These are phyloP conservation scores for Piloderma croceum DNA, from an alignment of 768 basidiomycete species.

Conservation along the genomic window DNA sequence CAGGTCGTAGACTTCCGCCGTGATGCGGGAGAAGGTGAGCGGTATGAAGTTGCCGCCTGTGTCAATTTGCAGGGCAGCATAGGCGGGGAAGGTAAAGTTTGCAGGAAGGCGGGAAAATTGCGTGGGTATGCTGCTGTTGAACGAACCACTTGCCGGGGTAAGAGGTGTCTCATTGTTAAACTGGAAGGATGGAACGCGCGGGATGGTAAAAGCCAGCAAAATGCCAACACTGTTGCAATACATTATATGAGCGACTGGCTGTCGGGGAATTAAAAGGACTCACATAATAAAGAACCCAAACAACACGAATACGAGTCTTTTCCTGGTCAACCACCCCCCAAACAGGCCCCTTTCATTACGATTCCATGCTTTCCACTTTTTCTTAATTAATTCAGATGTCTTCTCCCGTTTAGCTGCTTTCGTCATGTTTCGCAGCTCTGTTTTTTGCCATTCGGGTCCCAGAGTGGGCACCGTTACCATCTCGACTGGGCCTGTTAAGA, in stretches of 20 bases:
- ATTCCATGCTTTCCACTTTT: conserved; percentile 71
- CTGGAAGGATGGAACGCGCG: conserved; percentile 70
- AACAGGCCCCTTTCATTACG: conserved; percentile 76
- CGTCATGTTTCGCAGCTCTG: conserved; percentile 74
- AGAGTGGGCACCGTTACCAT: conserved; percentile 89
- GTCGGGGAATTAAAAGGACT: conserved; percentile 21
- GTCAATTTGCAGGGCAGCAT: conserved; percentile 70
- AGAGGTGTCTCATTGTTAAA: conserved; percentile 60
- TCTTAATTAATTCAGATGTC: conserved; percentile 44
- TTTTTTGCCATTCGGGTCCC: conserved; percentile 83
- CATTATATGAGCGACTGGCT: neutral
- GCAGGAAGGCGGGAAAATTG: conserved; percentile 73
- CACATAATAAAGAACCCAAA: conserved; percentile 56
- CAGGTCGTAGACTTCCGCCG: conserved; percentile 67
- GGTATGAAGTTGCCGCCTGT: conserved; percentile 74
- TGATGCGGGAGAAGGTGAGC: conserved; percentile 61
- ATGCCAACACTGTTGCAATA: conserved; percentile 48
- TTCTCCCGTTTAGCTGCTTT: conserved; percentile 63
- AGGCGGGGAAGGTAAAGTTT: conserved; percentile 86
- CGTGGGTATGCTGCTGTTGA: conserved; percentile 49
- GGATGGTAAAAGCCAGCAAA: conserved; percentile 73
- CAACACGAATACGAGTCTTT: conserved; percentile 61
- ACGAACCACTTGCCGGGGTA: conserved; percentile 49
- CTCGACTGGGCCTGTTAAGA: conserved; percentile 55
- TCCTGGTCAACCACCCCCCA: conserved; percentile 73